Percentiles rank a stretch among this genome's conserved stretches.
Conservation (phyloP, 2,329 filamentous ascomycete genomes). For the Alternaria triticimaculans region DNA sequence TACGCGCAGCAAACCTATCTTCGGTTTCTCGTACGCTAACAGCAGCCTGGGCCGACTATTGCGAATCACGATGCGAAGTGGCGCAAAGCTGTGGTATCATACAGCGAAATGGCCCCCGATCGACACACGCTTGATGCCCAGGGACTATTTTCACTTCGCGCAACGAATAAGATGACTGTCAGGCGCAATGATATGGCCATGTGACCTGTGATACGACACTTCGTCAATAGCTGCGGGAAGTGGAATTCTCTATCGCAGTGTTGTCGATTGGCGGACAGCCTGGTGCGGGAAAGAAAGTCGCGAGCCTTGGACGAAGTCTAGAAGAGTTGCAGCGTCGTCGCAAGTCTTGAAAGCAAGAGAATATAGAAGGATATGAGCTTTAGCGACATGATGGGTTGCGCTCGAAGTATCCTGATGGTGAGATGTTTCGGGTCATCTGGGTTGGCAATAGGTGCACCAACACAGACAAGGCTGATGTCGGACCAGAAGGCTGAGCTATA, state of each 20-base stretch:
- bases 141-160: too few species aligned
- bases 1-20: neutral
- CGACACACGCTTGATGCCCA: neutral
- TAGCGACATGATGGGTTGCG: too few species aligned
- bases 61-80: neutral
- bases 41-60: neutral
- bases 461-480: neutral
- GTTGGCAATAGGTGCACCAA: neutral
- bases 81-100: neutral
- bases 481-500: neutral
- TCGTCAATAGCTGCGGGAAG: neutral
- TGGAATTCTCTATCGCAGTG: neutral
- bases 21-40: fast-evolving
- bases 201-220: neutral
- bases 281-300: neutral
- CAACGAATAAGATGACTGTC: too few species aligned
- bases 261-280: neutral
- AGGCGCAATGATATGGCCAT: neutral
- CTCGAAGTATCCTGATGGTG: neutral
- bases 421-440: neutral
- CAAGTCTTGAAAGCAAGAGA: neutral
- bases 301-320: neutral
- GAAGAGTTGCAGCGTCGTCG: neutral
- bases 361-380: too few species aligned
- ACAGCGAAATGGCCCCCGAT: neutral